Evolutionary conservation across 768 basidiomycete species (phyloP).

Genomic region (Serendipita sp.): DNA sequence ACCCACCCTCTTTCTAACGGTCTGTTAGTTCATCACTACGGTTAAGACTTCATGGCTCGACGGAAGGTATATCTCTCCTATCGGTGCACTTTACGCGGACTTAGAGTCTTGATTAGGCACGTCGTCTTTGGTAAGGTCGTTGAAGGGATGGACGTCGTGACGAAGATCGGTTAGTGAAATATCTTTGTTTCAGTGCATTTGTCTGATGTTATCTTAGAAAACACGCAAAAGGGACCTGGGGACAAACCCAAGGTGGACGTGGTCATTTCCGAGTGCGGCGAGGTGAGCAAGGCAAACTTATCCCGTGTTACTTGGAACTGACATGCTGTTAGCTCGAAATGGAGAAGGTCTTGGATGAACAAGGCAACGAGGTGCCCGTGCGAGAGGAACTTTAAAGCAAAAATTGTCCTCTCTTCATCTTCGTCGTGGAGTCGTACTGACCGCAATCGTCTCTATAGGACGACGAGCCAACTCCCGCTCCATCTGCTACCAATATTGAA

Average conservation of each 20-base stretch:
- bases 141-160: constrained; percentile 82
- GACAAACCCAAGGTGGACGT: constrained; percentile 70
- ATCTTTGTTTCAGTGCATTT: constrained; percentile 11
- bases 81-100: constrained; percentile 7
- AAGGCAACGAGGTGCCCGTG: constrained; percentile 82
- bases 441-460: constrained; percentile 16
- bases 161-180: constrained; percentile 43
- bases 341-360: constrained; percentile 30
- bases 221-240: constrained; percentile 46
- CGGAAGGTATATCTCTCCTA: constrained; percentile 54
- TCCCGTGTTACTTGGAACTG: background rate
- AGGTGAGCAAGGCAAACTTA: constrained; percentile 33
- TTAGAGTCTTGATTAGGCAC: constrained; percentile 23
- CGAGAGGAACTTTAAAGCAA: constrained; percentile 75
- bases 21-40: constrained; percentile 75
- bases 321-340: constrained; percentile 22
- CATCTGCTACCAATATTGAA: constrained; percentile 8
- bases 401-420: constrained; percentile 4
- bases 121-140: constrained; percentile 88
- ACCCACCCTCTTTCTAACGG: constrained; percentile 31
- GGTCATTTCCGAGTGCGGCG: constrained; percentile 70
- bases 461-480: constrained; percentile 13
- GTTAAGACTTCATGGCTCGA: constrained; percentile 79
- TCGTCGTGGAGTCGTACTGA: constrained; percentile 15
- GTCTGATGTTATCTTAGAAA: constrained; percentile 40